phyloP scores from a whole-genome alignment of 371 early-diverging fungal genomes.

The Saksenaea vasiformis region DNA sequence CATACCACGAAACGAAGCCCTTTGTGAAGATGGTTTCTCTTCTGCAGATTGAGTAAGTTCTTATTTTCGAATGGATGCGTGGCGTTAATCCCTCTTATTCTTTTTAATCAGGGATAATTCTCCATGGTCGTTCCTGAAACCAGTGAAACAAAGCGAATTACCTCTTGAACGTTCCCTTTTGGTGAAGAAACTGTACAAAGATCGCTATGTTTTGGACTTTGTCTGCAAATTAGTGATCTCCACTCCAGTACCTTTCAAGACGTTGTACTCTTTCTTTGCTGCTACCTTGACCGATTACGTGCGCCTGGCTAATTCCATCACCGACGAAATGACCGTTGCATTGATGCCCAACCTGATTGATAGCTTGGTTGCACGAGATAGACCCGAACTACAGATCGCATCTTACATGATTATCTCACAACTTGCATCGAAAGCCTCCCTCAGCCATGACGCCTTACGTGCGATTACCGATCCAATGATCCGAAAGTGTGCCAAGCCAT shows the following conservation, averaged over 20 bases:
- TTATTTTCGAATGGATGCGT: too few species aligned
- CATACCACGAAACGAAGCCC: constrained; percentile 91
- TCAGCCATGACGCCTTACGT: constrained; percentile 52
- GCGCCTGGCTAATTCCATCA: constrained; percentile 46
- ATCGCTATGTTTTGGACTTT: constrained; percentile 66
- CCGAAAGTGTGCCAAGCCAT: constrained; percentile 27
- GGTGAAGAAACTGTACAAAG: constrained; percentile 59
- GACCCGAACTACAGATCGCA: constrained; percentile 60
- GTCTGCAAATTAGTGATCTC: constrained; percentile 61
- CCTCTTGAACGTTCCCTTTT: constrained; percentile 66
- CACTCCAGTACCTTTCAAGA: constrained; percentile 48
- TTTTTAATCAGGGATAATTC: constrained; percentile 48
- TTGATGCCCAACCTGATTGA: constrained; percentile 65
- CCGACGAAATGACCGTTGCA: constrained; percentile 45
- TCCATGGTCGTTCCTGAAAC: constrained; percentile 70
- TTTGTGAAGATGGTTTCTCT: constrained; percentile 83
- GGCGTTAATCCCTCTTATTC: not conserved
- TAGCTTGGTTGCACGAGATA: constrained; percentile 44
- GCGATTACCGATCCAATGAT: constrained; percentile 50
- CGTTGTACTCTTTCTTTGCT: constrained; percentile 69
- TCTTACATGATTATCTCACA: constrained; percentile 74
- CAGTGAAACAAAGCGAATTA: constrained; percentile 58
- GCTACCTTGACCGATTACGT: constrained; percentile 65
- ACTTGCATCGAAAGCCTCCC: constrained; percentile 52
- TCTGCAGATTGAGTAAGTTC: constrained; percentile 63